A percentile compares a stretch with the other conserved stretches of the same genome.
Evolutionary conservation across 2,329 filamentous ascomycete genomes (phyloP).

Genomic region (Orbilia brochopaga): DNA sequence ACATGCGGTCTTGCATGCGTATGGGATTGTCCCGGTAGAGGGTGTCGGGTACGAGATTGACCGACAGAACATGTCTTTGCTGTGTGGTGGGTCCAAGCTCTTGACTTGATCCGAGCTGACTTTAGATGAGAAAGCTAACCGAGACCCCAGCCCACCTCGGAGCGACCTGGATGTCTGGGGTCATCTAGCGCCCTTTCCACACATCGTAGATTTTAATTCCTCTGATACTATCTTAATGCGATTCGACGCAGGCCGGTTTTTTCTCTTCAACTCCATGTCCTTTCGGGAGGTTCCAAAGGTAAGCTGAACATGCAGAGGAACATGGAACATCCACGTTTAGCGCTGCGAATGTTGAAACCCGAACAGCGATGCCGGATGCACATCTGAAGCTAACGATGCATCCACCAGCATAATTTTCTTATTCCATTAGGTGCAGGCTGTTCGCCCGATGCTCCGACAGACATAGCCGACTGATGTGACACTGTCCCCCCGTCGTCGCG

Average conservation of each 20-base stretch:
- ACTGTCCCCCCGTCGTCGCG: too few species aligned
- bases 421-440: too few species aligned
- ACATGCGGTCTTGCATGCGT: conserved; percentile 24
- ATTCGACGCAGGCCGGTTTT: not conserved
- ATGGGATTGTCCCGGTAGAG: conserved; percentile 34
- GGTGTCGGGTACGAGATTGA: conserved; percentile 40
- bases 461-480: too few species aligned
- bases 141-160: conserved; percentile 27
- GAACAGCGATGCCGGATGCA: too few species aligned
- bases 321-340: too few species aligned
- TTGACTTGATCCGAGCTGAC: not conserved
- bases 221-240: not conserved
- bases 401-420: too few species aligned
- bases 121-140: not conserved
- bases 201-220: conserved; percentile 7
- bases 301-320: too few species aligned
- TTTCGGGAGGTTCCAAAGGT: too few species aligned
- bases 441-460: too few species aligned
- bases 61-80: conserved; percentile 37
- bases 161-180: conserved; percentile 39
- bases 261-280: too few species aligned
- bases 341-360: too few species aligned
- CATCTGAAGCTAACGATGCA: too few species aligned
- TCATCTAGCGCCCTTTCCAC: conserved; percentile 11
- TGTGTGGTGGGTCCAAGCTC: conserved; percentile 30